Conservation (phyloP, 306 rosid genomes). For the Abrus precatorius region DNA sequence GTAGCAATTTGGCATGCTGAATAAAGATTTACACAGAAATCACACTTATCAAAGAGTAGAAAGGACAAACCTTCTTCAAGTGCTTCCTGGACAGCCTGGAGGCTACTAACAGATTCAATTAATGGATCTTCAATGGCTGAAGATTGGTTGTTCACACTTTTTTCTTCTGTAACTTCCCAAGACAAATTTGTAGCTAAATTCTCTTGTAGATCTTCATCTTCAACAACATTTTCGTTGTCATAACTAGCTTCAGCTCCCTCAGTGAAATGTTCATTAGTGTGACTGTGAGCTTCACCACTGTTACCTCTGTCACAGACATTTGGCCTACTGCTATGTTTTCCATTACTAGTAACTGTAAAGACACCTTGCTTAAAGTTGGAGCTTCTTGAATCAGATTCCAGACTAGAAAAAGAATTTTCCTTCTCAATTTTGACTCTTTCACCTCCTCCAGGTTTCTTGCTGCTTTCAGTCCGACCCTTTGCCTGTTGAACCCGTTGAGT, state of each 20-base stretch:
- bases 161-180: slow-evolving; percentile 63
- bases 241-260: slow-evolving; percentile 67
- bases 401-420: slow-evolving; percentile 82
- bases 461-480: slow-evolving; percentile 64
- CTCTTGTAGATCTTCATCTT: slow-evolving; percentile 64
- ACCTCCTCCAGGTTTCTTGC: slow-evolving; percentile 80
- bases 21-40: slow-evolving; percentile 34
- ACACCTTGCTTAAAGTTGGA: slow-evolving; percentile 67
- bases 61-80: slow-evolving; percentile 78
- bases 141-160: slow-evolving; percentile 61
- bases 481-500: slow-evolving; percentile 64
- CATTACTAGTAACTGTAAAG: slow-evolving; percentile 62
- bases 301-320: slow-evolving; percentile 61
- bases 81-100: slow-evolving; percentile 83
- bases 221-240: slow-evolving; percentile 61
- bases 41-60: slow-evolving; percentile 6
- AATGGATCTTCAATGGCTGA: slow-evolving; percentile 70
- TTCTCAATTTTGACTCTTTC: slow-evolving; percentile 68
- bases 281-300: slow-evolving; percentile 67
- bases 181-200: slow-evolving; percentile 59
- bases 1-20: slow-evolving; percentile 27
- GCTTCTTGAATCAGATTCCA: slow-evolving; percentile 97
- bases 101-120: slow-evolving; percentile 65
- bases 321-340: slow-evolving; percentile 66
- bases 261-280: slow-evolving; percentile 59